Percentiles rank a stretch among this genome's conserved stretches.
These are phyloP conservation scores for Lactifluus subvellereus DNA, from an alignment of 768 basidiomycete species.

Conservation along the genomic window DNA sequence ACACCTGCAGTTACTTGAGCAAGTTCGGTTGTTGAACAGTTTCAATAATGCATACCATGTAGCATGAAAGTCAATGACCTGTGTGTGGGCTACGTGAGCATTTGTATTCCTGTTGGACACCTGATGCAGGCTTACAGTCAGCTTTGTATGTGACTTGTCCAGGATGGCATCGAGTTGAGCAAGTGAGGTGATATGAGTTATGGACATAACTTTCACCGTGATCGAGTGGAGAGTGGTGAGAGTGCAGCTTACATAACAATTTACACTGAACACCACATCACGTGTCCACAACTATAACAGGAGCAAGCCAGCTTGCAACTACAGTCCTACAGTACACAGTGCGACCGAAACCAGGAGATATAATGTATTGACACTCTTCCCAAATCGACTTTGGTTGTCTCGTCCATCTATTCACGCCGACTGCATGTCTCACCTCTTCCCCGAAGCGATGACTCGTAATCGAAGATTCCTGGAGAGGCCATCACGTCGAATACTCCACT, in stretches of 20 bases:
- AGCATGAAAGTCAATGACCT: constrained; percentile 88
- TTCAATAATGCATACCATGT: constrained; percentile 48
- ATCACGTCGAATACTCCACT: constrained; percentile 66
- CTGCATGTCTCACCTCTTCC: not conserved
- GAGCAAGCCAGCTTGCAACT: not conserved
- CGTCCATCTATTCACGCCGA: not conserved
- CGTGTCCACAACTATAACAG: no score
- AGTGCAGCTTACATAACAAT: not conserved
- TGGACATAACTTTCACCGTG: constrained; percentile 39
- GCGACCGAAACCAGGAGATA: not conserved
- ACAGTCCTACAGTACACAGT: not conserved
- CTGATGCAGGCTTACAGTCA: constrained; percentile 44
- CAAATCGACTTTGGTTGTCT: not conserved
- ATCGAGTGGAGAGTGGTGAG: not conserved
- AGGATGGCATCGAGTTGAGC: constrained; percentile 57
- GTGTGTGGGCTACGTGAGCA: constrained; percentile 27
- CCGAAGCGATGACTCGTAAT: not conserved
- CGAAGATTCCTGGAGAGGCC: constrained; percentile 41
- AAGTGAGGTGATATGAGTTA: constrained; percentile 58
- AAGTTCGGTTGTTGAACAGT: constrained; percentile 5
- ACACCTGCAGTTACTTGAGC: constrained; percentile 49
- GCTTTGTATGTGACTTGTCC: constrained; percentile 52
- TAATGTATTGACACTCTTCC: not conserved
- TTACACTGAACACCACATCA: not conserved
- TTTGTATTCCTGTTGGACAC: not conserved